These are phyloP conservation scores for Daldinia grandis DNA, from an alignment of 495 filamentous ascomycete species.

Conservation along the genomic window DNA sequence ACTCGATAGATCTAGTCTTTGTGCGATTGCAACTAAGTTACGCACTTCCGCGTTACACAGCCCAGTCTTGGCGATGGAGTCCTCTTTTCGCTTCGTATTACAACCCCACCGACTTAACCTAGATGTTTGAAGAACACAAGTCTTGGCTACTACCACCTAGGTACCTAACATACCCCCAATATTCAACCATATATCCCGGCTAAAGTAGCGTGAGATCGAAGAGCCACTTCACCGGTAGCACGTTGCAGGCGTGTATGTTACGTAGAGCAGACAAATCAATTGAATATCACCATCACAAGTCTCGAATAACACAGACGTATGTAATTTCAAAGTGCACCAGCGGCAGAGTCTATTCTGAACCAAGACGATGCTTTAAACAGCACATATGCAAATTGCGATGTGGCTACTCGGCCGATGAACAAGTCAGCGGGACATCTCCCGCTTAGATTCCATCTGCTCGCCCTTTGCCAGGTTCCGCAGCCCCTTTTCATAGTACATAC, in stretches of 20 bases:
- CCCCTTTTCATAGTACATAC: slow-evolving; percentile 32
- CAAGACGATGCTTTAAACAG: slow-evolving; percentile 21
- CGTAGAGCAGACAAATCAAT: background rate
- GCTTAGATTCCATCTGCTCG: slow-evolving; percentile 3
- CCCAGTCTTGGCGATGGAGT: background rate
- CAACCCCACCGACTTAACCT: background rate
- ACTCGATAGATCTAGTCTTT: background rate
- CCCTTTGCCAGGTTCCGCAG: slow-evolving; percentile 17
- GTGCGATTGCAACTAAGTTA: background rate
- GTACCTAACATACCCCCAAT: background rate
- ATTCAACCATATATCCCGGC: background rate
- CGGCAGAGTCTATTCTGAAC: slow-evolving; percentile 28
- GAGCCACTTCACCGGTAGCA: background rate
- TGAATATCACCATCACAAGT: background rate
- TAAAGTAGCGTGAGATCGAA: background rate
- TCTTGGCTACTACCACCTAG: background rate
- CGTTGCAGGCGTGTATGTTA: background rate
- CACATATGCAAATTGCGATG: slow-evolving; percentile 18
- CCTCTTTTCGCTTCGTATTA: background rate
- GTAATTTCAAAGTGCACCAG: slow-evolving; percentile 21
- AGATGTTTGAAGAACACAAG: background rate
- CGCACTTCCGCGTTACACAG: background rate
- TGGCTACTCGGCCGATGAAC: slow-evolving; percentile 2
- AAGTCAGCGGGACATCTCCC: slow-evolving; percentile 3
- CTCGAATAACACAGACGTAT: background rate